Evolutionary conservation across 345 rosid species (phyloP), one percentile per base, ranked within the genome.

Genomic region (Schrenkiella parvula): DNA sequence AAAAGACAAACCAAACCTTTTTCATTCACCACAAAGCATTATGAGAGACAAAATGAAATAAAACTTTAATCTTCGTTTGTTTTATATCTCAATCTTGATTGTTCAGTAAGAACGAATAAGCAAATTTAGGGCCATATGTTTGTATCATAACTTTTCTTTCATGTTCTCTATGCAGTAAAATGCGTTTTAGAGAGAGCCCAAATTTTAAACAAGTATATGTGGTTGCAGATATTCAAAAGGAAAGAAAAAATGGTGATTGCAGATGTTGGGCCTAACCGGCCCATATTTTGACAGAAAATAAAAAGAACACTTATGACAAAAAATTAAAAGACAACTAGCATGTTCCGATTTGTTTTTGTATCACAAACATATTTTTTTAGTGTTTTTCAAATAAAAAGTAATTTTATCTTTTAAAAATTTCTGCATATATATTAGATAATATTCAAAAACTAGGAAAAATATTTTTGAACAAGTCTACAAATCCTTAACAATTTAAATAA

Each of bases 1-100:
- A 59, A 67, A 74, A 56, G 73, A 74, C 73, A 74, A 60, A 59
- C 68, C 78, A 67, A 66, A 58, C 73, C 78, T 74, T 67, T 67
- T 74, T 67, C 55, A 41, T 39, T 47, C 35, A 23, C 53, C 44
- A 19, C 44, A 38, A 44, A 67, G 55, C 35, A 21, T 12, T 0
- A 8, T 15, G 23, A 56, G 21, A 25, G 8, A 42, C 34, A 29
- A 22, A 14, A 3, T 5, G 65, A 38, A 48, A 14, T 5, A 12
- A 17, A 23, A 32, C 8, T 46, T 31, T 4, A 28, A 43, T 43
- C 8, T 28, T 15, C 10, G 15, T 62, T 62, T 15, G 32, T 42
- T 62, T 26, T 28, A 10, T 17, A 39, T 62, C 53, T 6, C 68
- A 44, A 63, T 17, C 38, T 10, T 26, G 67, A 59, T 59, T 38